phyloP scores from a whole-genome alignment of 257 asterid genomes.

The Haberlea rhodopensis region DNA sequence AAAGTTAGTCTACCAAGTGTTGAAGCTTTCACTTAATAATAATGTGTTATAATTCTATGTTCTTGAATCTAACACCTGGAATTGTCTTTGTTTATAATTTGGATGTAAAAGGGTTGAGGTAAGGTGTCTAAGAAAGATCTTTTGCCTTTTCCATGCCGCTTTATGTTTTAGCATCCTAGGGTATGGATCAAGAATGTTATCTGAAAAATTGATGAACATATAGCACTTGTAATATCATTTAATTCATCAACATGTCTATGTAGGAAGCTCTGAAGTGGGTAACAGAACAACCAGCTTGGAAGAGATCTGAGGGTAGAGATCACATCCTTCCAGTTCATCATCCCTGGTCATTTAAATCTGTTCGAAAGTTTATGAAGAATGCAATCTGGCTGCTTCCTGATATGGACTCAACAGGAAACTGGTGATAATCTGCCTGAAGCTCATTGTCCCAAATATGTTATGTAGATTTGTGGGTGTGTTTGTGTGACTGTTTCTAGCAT shows the following conservation, averaged over 20 bases:
- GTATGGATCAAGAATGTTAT: slow-evolving; percentile 15
- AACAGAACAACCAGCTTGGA: slow-evolving; percentile 95
- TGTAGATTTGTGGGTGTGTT: slow-evolving; percentile 21
- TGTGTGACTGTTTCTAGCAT: slow-evolving; percentile 26
- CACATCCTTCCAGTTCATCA: slow-evolving; percentile 99
- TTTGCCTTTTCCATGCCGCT: not conserved
- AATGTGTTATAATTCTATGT: slow-evolving; percentile 10
- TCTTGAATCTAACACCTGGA: slow-evolving; percentile 15
- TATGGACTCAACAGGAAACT: slow-evolving; percentile 99
- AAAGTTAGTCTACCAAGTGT: not conserved
- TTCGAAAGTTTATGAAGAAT: slow-evolving; percentile 80
- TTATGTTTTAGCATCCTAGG: slow-evolving; percentile 1
- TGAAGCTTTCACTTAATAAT: slow-evolving; percentile 1
- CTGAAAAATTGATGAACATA: not conserved
- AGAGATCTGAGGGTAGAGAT: slow-evolving; percentile 94
- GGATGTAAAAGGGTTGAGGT: no score
- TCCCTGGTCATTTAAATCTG: slow-evolving; percentile 99
- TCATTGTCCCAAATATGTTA: slow-evolving; percentile 10
- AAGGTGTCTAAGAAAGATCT: not conserved
- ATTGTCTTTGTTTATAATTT: not conserved
- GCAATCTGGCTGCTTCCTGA: slow-evolving; percentile 99
- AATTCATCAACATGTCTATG: slow-evolving; percentile 24
- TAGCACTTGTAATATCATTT: slow-evolving; percentile 5
- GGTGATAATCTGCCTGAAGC: slow-evolving; percentile 42
- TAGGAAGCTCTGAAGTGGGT: slow-evolving; percentile 97